Percentiles rank a stretch among this genome's conserved stretches.
Evolutionary conservation across 768 basidiomycete genomes (phyloP).

Genomic region (Phanerochaete carnosa): DNA sequence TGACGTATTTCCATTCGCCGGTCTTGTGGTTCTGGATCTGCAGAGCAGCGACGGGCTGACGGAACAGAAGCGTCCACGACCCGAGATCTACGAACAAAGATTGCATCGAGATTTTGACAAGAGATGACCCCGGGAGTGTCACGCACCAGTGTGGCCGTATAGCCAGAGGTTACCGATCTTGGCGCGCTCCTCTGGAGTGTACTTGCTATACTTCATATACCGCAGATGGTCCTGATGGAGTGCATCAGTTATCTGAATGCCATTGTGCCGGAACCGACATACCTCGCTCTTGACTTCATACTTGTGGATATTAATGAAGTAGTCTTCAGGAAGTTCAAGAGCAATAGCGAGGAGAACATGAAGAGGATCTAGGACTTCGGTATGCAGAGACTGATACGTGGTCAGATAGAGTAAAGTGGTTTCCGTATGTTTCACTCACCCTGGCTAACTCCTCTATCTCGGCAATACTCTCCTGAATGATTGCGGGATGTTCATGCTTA

Average conservation of each 20-base stretch:
- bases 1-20: conserved; percentile 53
- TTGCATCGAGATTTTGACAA: too few relatives aligned
- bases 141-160: conserved; percentile 39
- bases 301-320: conserved; percentile 42
- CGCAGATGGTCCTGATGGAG: conserved; percentile 41
- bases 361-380: conserved; percentile 45
- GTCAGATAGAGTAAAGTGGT: neutral
- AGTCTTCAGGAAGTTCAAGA: conserved; percentile 49
- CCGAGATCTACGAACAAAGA: conserved; percentile 34
- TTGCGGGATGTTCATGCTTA: conserved; percentile 38
- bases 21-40: conserved; percentile 46
- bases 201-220: conserved; percentile 54
- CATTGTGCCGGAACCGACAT: too few relatives aligned
- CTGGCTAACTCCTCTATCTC: conserved; percentile 46
- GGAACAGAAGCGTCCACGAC: conserved; percentile 49
- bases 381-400: conserved; percentile 33
- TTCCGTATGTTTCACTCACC: conserved; percentile 24
- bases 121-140: too few relatives aligned
- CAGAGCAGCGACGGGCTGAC: conserved; percentile 51
- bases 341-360: conserved; percentile 45
- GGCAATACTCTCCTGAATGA: conserved; percentile 33
- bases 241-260: too few relatives aligned
- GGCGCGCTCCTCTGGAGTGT: conserved; percentile 37
- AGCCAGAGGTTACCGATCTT: conserved; percentile 34
- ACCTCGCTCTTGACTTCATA: conserved; percentile 45